Conservation (phyloP, 345 rosid genomes). For the Eucalyptus cloeziana region DNA sequence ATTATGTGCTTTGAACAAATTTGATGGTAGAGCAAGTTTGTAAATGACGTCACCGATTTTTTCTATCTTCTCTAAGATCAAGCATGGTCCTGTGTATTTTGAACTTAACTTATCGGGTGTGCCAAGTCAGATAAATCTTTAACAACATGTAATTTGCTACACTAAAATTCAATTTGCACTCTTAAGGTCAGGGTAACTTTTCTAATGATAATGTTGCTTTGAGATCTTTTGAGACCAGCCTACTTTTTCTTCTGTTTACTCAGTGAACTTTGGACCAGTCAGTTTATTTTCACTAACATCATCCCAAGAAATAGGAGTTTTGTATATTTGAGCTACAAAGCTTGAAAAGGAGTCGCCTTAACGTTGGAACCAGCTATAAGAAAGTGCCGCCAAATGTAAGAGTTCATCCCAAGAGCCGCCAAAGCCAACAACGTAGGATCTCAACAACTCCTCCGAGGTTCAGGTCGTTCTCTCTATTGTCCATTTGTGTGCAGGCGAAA, state of each 20-base stretch:
- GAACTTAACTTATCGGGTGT: not conserved
- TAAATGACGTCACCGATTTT: accelerated
- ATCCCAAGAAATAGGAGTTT: not conserved
- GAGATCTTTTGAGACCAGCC: not conserved
- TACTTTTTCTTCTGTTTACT: not conserved
- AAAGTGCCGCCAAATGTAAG: not conserved
- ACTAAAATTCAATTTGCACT: not conserved
- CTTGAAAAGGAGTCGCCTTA: not conserved
- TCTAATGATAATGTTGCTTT: not conserved
- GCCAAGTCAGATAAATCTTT: not conserved
- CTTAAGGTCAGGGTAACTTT: not conserved
- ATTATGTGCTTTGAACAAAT: not conserved
- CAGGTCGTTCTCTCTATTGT: not conserved
- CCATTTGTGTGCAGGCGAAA: not conserved
- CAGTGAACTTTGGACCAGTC: not conserved
- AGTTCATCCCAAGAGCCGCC: not conserved
- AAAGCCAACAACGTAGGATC: not conserved
- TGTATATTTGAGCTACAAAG: not conserved
- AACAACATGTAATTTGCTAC: not conserved
- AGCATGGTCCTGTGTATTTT: not conserved
- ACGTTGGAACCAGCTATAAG: not conserved
- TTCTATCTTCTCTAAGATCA: not conserved
- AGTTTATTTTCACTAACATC: not conserved
- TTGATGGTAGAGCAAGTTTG: not conserved
- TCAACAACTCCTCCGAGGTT: not conserved